These are phyloP conservation scores for Tieghemiomyces parasiticus DNA, from an alignment of 192 early-diverging fungal genomes.

Conservation along the genomic window DNA sequence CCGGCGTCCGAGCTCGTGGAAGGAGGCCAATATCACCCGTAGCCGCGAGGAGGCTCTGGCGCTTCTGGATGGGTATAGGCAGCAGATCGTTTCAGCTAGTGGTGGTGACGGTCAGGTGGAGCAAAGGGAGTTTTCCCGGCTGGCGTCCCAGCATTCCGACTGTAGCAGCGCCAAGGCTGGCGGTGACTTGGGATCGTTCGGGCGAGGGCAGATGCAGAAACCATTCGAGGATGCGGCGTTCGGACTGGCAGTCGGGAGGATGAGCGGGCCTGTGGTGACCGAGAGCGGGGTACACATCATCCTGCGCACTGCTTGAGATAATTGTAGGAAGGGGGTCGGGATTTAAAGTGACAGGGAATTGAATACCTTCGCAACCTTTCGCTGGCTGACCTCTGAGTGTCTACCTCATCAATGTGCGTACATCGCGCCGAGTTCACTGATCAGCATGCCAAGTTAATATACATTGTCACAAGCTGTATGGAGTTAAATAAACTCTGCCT, in stretches of 20 bases:
- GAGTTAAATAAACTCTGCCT: too few species aligned
- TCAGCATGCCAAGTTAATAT: too few species aligned
- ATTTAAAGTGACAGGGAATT: too few species aligned
- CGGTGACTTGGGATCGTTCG: slow-evolving; percentile 84
- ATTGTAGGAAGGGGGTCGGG: too few species aligned
- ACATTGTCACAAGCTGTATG: too few species aligned
- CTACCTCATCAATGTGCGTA: too few species aligned
- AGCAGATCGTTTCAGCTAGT: too few species aligned
- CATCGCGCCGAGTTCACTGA: too few species aligned
- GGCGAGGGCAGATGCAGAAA: slow-evolving; percentile 78
- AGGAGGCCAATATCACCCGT: slow-evolving; percentile 73
- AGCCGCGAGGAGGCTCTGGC: slow-evolving; percentile 79
- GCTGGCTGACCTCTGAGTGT: too few species aligned
- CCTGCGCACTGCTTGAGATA: slow-evolving; percentile 59
- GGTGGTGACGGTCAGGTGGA: slow-evolving; percentile 37
- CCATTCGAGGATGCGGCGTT: slow-evolving; percentile 83
- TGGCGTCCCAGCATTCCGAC: slow-evolving; percentile 72
- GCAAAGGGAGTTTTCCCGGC: slow-evolving; percentile 42
- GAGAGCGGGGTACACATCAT: slow-evolving; percentile 93
- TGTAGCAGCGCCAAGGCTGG: slow-evolving; percentile 80
- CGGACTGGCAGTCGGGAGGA: slow-evolving; percentile 66
- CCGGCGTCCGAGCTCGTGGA: slow-evolving; percentile 82
- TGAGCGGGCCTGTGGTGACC: slow-evolving; percentile 66
- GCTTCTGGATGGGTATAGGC: slow-evolving; percentile 46
- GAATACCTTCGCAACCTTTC: too few species aligned